Conservation (phyloP, 495 filamentous ascomycete species). For the Corynascus novoguineensis region DNA sequence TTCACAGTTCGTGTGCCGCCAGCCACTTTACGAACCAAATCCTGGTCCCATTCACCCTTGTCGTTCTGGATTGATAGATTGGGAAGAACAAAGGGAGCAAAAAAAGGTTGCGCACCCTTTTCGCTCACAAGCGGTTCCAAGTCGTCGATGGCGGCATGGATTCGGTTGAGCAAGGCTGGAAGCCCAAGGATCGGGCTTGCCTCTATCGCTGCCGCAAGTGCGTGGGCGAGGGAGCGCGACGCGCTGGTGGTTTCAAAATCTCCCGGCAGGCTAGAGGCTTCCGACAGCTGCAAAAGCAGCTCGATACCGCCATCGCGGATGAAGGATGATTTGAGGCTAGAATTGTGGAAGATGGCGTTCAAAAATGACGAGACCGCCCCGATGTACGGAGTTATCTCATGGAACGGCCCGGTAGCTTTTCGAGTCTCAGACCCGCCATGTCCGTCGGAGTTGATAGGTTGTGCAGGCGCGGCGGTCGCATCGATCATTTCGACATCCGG, state of each 20-base stretch:
- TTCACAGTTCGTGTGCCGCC: conserved; percentile 72
- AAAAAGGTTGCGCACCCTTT: conserved; percentile 43
- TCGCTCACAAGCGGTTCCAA: conserved; percentile 58
- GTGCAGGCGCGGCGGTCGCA: conserved; percentile 21
- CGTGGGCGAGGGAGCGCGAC: conserved; percentile 59
- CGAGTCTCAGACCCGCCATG: conserved; percentile 1
- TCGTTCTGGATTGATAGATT: conserved; percentile 25
- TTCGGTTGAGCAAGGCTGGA: conserved; percentile 69
- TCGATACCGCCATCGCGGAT: conserved; percentile 76
- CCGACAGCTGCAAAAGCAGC: conserved; percentile 74
- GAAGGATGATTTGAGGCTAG: conserved; percentile 66
- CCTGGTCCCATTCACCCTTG: conserved; percentile 28
- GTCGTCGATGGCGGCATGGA: conserved; percentile 60
- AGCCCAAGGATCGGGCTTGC: conserved; percentile 75
- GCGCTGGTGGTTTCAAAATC: conserved; percentile 65
- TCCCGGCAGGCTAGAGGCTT: conserved; percentile 68
- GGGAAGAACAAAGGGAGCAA: conserved; percentile 52
- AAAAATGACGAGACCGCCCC: conserved; percentile 71
- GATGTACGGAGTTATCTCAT: conserved; percentile 60
- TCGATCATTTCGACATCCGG: conserved; percentile 57
- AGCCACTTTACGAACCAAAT: conserved; percentile 35
- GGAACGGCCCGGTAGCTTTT: not conserved
- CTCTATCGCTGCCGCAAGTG: conserved; percentile 78
- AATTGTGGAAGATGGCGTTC: conserved; percentile 69
- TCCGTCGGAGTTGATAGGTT: conserved; percentile 4